Evolutionary conservation across 108 stramenopile genomes (phyloP).

Genomic region (Mediolabrus comicus): DNA sequence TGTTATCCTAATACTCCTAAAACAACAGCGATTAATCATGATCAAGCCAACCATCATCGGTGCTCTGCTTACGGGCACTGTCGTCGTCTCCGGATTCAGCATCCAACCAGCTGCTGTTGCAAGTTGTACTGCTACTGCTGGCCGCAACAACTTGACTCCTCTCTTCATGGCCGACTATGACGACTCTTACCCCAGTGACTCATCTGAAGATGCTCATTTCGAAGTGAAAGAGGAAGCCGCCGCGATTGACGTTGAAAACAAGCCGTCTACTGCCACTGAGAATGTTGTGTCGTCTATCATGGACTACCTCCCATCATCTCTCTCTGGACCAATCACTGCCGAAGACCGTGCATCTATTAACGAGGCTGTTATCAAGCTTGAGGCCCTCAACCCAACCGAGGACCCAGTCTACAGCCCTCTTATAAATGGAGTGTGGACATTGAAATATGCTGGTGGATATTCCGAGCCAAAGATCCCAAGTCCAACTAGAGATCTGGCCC

Average conservation of each 20-base stretch:
- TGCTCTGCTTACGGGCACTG: slow-evolving; percentile 1
- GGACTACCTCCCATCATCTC: slow-evolving; percentile 61
- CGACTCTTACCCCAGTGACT: slow-evolving; percentile 64
- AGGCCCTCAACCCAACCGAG: slow-evolving; percentile 71
- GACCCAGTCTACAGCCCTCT: slow-evolving; percentile 62
- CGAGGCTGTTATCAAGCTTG: slow-evolving; percentile 64
- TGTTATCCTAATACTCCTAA: too few species aligned
- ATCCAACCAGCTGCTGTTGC: slow-evolving; percentile 2
- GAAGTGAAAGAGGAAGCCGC: slow-evolving; percentile 44
- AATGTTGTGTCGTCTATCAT: slow-evolving; percentile 57
- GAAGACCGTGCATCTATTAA: slow-evolving; percentile 37
- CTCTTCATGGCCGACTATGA: slow-evolving; percentile 47
- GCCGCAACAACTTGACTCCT: slow-evolving; percentile 5
- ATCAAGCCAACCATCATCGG: neutral
- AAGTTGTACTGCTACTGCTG: neutral
- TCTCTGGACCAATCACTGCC: slow-evolving; percentile 27
- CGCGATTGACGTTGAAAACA: slow-evolving; percentile 54
- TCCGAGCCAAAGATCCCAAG: slow-evolving; percentile 60
- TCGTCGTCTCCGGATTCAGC: neutral
- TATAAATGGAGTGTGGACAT: slow-evolving; percentile 81
- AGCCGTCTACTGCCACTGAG: slow-evolving; percentile 59
- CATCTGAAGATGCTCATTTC: slow-evolving; percentile 57
- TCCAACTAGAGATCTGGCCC: slow-evolving; percentile 73
- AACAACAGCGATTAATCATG: neutral
- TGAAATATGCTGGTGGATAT: slow-evolving; percentile 73